Evolutionary conservation across 805 yeast genomes (phyloP).

Genomic region (Teunomyces panamensis): DNA sequence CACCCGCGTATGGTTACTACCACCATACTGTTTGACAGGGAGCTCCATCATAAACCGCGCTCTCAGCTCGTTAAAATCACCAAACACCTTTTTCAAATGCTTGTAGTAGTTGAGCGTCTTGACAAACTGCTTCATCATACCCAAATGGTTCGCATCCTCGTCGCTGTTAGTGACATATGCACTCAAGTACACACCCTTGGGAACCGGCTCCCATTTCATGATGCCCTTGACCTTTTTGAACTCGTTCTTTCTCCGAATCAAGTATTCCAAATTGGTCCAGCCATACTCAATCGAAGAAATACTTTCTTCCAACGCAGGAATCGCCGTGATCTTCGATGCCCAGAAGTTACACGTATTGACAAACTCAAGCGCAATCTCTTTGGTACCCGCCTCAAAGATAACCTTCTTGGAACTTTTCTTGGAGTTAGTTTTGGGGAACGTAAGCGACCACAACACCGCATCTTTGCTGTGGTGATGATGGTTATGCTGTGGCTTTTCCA

Average conservation of each 20-base stretch:
- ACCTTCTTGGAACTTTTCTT: constrained; percentile 39
- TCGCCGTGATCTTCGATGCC: constrained; percentile 82
- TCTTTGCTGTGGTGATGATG: not conserved
- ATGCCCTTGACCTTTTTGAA: constrained; percentile 35
- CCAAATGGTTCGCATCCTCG: constrained; percentile 28
- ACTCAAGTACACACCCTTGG: constrained; percentile 41
- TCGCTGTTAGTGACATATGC: constrained; percentile 23
- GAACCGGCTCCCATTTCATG: constrained; percentile 42
- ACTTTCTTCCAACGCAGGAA: constrained; percentile 67
- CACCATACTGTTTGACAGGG: constrained; percentile 14
- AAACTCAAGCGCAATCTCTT: constrained; percentile 65
- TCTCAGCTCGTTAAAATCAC: constrained; percentile 29
- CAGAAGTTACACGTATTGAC: constrained; percentile 83
- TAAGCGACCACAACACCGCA: constrained; percentile 47
- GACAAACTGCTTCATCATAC: constrained; percentile 43
- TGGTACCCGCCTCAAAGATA: constrained; percentile 63
- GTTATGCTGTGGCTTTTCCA: constrained; percentile 21
- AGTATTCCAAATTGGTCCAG: constrained; percentile 52
- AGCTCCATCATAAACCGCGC: constrained; percentile 28
- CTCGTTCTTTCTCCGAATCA: constrained; percentile 23
- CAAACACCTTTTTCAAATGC: constrained; percentile 33
- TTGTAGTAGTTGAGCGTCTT: constrained; percentile 41
- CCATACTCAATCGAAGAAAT: constrained; percentile 81
- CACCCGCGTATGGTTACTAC: constrained; percentile 35
- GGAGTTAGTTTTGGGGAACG: constrained; percentile 45